Conservation (phyloP, 2,329 filamentous ascomycete species). For the Cercospora brassicicola region DNA sequence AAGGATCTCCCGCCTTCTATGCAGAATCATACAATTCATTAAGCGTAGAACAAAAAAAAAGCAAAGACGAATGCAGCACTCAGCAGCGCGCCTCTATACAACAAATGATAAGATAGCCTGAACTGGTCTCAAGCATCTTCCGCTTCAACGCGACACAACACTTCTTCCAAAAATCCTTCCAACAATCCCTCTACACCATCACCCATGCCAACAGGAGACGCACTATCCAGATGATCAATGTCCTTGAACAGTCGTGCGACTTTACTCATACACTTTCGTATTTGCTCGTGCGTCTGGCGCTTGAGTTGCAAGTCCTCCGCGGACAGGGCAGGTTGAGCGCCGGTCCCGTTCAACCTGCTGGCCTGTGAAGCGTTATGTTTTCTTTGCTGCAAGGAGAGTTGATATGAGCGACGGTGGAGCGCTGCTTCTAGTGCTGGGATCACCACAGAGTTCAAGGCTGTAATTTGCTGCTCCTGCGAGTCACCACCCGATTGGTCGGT, state of each 20-base stretch:
- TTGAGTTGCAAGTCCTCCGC: constrained; percentile 44
- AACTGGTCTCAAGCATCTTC: constrained; percentile 61
- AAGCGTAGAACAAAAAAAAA: neutral
- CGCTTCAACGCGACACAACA: constrained; percentile 86
- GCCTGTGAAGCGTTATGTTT: constrained; percentile 29
- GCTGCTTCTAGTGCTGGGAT: constrained; percentile 90
- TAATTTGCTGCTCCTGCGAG: constrained; percentile 59
- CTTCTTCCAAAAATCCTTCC: constrained; percentile 90
- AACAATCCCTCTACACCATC: constrained; percentile 84
- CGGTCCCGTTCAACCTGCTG: constrained; percentile 14
- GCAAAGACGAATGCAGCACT: neutral
- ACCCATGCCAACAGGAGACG: constrained; percentile 89
- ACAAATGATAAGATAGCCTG: neutral
- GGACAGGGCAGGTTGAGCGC: neutral
- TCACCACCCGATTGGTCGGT: neutral
- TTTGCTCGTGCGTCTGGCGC: constrained; percentile 75
- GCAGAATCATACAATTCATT: constrained; percentile 10
- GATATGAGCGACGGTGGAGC: constrained; percentile 70
- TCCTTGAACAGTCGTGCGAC: constrained; percentile 81
- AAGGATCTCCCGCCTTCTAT: neutral
- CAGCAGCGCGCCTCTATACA: neutral
- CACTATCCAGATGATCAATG: constrained; percentile 84
- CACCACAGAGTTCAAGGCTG: constrained; percentile 86
- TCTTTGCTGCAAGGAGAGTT: constrained; percentile 58
- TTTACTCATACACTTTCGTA: constrained; percentile 78